Evolutionary conservation across 2,329 filamentous ascomycete genomes (phyloP).

Genomic region (Kalmusia sp.): DNA sequence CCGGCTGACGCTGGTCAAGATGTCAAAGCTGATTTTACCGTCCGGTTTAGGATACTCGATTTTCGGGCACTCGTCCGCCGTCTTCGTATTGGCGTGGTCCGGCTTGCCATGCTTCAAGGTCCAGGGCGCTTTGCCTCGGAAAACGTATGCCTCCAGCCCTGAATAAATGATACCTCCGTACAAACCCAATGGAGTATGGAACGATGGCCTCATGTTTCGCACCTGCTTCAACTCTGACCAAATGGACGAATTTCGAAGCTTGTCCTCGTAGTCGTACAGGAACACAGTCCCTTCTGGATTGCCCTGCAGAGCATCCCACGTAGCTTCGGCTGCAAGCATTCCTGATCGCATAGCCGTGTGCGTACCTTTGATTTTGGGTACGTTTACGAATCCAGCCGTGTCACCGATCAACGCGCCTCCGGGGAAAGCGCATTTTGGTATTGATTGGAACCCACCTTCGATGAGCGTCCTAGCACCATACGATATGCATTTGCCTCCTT

Average conservation of each 20-base stretch:
- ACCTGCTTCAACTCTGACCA: slow-evolving; percentile 96
- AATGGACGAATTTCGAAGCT: slow-evolving; percentile 83
- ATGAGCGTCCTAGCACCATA: slow-evolving; percentile 91
- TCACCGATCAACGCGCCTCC: slow-evolving; percentile 95
- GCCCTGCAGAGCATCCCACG: slow-evolving; percentile 74
- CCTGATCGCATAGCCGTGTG: slow-evolving; percentile 98
- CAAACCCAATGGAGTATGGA: slow-evolving; percentile 84
- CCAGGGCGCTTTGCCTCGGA: slow-evolving; percentile 89
- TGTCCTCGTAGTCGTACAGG: slow-evolving; percentile 91
- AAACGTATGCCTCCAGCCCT: slow-evolving; percentile 85
- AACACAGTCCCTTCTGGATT: slow-evolving; percentile 74
- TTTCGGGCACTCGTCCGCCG: slow-evolving; percentile 79
- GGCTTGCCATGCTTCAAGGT: slow-evolving; percentile 83
- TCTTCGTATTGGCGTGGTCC: slow-evolving; percentile 81
- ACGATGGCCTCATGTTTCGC: slow-evolving; percentile 96
- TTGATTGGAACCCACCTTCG: slow-evolving; percentile 96
- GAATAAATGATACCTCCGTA: slow-evolving; percentile 93
- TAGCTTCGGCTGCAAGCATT: slow-evolving; percentile 93
- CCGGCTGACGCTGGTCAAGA: slow-evolving; percentile 90
- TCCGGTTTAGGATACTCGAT: slow-evolving; percentile 98
- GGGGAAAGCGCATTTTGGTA: slow-evolving; percentile 95
- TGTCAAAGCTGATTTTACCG: slow-evolving; percentile 93
- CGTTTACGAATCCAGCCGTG: slow-evolving; percentile 94
- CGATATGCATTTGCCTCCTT: slow-evolving; percentile 96
- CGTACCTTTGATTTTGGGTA: slow-evolving; percentile 98